These are phyloP conservation scores for Cordyceps cateniannulata DNA, from an alignment of 2,329 filamentous ascomycete genomes.

Conservation along the genomic window DNA sequence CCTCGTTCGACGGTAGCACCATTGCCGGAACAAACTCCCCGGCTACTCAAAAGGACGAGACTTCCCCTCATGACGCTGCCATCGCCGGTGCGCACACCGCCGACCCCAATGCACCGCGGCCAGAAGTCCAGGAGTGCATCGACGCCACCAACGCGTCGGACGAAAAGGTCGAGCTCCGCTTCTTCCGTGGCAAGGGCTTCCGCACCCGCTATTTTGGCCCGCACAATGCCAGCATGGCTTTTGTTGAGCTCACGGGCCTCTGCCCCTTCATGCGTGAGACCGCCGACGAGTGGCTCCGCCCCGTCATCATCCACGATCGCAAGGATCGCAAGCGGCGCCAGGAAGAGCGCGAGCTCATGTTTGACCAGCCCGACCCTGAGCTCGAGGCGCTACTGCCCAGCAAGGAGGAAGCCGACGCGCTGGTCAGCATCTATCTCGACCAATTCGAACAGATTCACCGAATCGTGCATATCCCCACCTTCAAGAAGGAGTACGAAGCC, in stretches of 20 bases:
- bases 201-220: constrained; percentile 55
- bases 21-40: constrained; percentile 39
- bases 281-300: constrained; percentile 54
- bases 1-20: constrained; percentile 46
- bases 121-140: constrained; percentile 33
- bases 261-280: constrained; percentile 58
- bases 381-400: constrained; percentile 45
- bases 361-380: constrained; percentile 38
- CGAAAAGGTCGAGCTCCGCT: constrained; percentile 48
- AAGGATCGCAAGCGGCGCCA: constrained; percentile 50
- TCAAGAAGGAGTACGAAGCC: constrained; percentile 46
- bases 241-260: constrained; percentile 51
- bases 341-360: constrained; percentile 45
- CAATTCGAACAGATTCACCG: constrained; percentile 50
- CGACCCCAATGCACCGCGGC: constrained; percentile 27
- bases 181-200: constrained; percentile 53
- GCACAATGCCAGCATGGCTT: constrained; percentile 54
- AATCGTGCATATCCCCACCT: constrained; percentile 54
- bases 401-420: constrained; percentile 41
- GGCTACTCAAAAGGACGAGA: constrained; percentile 38
- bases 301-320: constrained; percentile 47
- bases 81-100: constrained; percentile 24
- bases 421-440: constrained; percentile 45
- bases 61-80: constrained; percentile 19
- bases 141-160: constrained; percentile 33